A percentile compares a stretch with the other conserved stretches of the same genome.
Evolutionary conservation across 2,329 filamentous ascomycete genomes (phyloP).

Genomic region (Nemania sp.): DNA sequence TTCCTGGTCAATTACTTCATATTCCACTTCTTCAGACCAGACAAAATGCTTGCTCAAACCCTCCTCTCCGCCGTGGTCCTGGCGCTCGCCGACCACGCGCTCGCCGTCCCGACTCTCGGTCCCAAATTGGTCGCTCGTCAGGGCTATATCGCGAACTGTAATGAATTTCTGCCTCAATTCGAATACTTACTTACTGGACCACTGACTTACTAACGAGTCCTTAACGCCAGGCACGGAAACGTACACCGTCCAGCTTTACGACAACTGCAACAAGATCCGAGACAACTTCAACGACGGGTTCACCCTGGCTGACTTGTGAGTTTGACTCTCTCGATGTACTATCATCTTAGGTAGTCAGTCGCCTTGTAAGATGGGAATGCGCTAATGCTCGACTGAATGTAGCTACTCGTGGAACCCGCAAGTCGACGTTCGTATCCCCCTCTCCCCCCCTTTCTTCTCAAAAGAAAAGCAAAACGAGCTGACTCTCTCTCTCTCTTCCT

Average conservation of each 20-base stretch:
- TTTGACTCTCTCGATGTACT: background rate
- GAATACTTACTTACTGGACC: background rate
- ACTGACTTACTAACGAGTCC: background rate
- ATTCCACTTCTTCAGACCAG: background rate
- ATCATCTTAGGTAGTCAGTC: no score
- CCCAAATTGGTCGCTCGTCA: constrained; percentile 29
- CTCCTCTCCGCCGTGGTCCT: constrained; percentile 29
- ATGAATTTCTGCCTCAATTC: background rate
- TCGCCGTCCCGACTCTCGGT: constrained; percentile 26
- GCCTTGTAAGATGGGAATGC: background rate
- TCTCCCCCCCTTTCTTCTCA: background rate
- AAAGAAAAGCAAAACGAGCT: background rate
- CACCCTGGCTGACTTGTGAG: constrained; percentile 34
- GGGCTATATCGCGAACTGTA: constrained; percentile 33
- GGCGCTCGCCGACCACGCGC: constrained; percentile 24
- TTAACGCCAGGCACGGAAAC: constrained; percentile 21
- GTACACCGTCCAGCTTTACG: constrained; percentile 31
- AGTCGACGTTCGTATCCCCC: constrained; percentile 20
- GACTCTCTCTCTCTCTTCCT: background rate
- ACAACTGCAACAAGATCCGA: constrained; percentile 32
- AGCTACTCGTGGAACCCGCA: constrained; percentile 29
- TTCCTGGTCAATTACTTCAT: no score
- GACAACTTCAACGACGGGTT: constrained; percentile 40
- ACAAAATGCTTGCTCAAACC: constrained; percentile 30
- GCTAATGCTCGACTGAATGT: background rate